A percentile compares a stretch with the other conserved stretches of the same genome.
Conservation (phyloP, 768 basidiomycete genomes). For the Tephrocybe sp. region DNA sequence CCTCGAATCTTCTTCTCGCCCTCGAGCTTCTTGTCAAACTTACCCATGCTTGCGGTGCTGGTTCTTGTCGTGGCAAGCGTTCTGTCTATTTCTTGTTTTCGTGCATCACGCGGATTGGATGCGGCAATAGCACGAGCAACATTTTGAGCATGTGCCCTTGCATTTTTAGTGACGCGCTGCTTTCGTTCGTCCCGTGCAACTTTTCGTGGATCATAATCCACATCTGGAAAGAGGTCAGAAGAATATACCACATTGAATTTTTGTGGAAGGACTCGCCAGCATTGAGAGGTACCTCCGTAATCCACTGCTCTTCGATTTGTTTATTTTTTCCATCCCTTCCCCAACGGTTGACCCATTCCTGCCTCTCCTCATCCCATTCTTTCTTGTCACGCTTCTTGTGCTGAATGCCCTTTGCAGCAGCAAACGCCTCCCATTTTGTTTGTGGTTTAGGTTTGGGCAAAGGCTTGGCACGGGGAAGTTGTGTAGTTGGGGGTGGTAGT, state of each 20-base stretch:
- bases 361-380: slow-evolving; percentile 92
- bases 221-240: slow-evolving; percentile 41
- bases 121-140: slow-evolving; percentile 48
- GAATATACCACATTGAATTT: not conserved
- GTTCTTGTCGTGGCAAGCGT: slow-evolving; percentile 72
- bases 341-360: slow-evolving; percentile 92
- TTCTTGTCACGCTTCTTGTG: slow-evolving; percentile 75
- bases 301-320: slow-evolving; percentile 83
- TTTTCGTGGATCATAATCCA: slow-evolving; percentile 77
- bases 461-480: slow-evolving; percentile 87
- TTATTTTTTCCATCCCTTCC: slow-evolving; percentile 89
- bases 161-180: slow-evolving; percentile 80
- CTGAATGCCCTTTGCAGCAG: slow-evolving; percentile 90
- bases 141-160: slow-evolving; percentile 73
- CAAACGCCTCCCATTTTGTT: slow-evolving; percentile 98
- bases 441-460: slow-evolving; percentile 88
- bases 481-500: slow-evolving; percentile 74
- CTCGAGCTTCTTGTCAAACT: slow-evolving; percentile 85
- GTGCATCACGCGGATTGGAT: slow-evolving; percentile 35
- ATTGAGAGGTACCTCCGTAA: slow-evolving; percentile 84
- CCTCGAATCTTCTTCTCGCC: slow-evolving; percentile 89
- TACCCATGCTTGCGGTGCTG: slow-evolving; percentile 95
- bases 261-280: slow-evolving; percentile 50
- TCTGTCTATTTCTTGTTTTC: slow-evolving; percentile 73
- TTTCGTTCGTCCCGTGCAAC: slow-evolving; percentile 78